Percentiles rank a stretch among this genome's conserved stretches.
Evolutionary conservation across 2,329 filamentous ascomycete species (phyloP).

Genomic region (Fusarium ambrosium): DNA sequence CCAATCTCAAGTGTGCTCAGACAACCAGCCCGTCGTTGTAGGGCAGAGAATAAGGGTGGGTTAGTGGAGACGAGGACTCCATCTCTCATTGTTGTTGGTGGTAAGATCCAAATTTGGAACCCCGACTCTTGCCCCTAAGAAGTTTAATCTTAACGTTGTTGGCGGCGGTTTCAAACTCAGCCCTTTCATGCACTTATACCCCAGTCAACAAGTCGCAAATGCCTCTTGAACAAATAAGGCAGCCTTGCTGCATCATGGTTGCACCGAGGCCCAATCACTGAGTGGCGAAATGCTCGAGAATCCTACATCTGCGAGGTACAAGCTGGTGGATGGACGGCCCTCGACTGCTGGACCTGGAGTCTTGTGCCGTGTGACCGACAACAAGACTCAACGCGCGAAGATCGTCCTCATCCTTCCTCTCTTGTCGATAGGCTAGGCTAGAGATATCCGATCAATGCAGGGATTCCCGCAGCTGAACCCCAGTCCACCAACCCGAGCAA

Average conservation of each 20-base stretch:
- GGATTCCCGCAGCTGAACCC: conserved; percentile 39
- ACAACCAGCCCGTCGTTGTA: conserved; percentile 15
- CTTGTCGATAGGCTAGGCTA: conserved; percentile 17
- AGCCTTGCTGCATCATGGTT: conserved; percentile 24
- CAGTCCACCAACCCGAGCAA: conserved; percentile 21
- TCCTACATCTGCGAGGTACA: conserved; percentile 14
- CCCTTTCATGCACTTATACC: conserved; percentile 13
- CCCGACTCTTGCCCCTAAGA: conserved; percentile 34
- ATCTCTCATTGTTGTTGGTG: conserved; percentile 18
- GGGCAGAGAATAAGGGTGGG: conserved; percentile 26
- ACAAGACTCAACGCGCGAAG: conserved; percentile 6
- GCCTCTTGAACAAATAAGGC: background rate
- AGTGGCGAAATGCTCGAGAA: conserved; percentile 4
- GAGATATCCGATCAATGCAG: conserved; percentile 32
- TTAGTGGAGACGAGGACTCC: conserved; percentile 1
- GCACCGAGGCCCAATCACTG: conserved; percentile 7
- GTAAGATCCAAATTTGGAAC: conserved; percentile 25
- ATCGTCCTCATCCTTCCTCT: conserved; percentile 38
- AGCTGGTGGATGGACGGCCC: background rate
- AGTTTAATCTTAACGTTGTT: conserved; percentile 44
- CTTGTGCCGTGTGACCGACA: conserved; percentile 29
- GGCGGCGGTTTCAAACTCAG: conserved; percentile 37
- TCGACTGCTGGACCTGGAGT: conserved; percentile 8
- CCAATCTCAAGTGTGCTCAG: conserved; percentile 4
- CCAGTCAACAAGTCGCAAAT: conserved; percentile 12